Percentiles rank a stretch among this genome's conserved stretches.
Evolutionary conservation across 352 stramenopile genomes (phyloP).

Genomic region (Pythium vanterpoolii): DNA sequence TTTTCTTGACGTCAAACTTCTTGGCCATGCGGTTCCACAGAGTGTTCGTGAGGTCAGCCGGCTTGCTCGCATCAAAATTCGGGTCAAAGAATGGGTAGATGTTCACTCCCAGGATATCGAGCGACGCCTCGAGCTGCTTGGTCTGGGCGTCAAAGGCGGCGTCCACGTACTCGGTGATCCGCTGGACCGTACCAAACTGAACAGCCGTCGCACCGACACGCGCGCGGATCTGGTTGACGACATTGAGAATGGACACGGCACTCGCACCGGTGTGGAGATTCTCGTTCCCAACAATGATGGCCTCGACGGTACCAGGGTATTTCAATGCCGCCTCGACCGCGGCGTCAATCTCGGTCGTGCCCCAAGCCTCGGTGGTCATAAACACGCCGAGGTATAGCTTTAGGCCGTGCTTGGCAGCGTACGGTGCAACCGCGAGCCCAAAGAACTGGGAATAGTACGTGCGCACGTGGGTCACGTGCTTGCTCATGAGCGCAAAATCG

Average conservation of each 20-base stretch:
- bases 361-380: constrained; percentile 29
- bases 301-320: constrained; percentile 24
- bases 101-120: constrained; percentile 55
- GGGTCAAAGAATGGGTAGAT: constrained; percentile 62
- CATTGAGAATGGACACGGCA: constrained; percentile 25
- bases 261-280: constrained; percentile 27
- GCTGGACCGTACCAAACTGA: constrained; percentile 25
- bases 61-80: constrained; percentile 46
- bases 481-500: constrained; percentile 31
- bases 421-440: constrained; percentile 21
- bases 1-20: constrained; percentile 35
- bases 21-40: constrained; percentile 40
- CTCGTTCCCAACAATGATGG: constrained; percentile 29
- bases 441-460: constrained; percentile 35
- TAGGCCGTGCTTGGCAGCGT: constrained; percentile 23
- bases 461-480: constrained; percentile 24
- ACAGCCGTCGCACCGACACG: constrained; percentile 18
- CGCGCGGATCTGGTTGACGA: constrained; percentile 28
- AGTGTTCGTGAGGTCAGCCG: constrained; percentile 34
- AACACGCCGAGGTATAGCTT: constrained; percentile 31
- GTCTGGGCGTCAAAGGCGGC: constrained; percentile 32
- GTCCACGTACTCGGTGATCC: constrained; percentile 49
- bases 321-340: constrained; percentile 17
- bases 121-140: constrained; percentile 23
- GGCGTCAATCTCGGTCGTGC: constrained; percentile 18